Conservation (phyloP, 805 yeast species). For the Zygoascus bituminiphila region DNA sequence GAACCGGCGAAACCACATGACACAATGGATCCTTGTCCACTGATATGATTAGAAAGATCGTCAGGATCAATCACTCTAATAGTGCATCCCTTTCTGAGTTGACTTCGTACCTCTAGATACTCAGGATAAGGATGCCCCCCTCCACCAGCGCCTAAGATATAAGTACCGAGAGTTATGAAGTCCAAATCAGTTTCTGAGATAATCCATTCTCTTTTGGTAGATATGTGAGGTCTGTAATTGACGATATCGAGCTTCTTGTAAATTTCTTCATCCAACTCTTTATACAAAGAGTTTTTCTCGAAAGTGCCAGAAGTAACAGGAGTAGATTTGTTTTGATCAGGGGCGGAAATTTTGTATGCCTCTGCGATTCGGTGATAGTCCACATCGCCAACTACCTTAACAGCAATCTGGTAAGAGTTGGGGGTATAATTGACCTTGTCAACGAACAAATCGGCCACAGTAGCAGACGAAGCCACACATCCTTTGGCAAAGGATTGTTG, state of each 20-base stretch:
- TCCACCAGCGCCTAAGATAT: slow-evolving; percentile 45
- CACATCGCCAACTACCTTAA: slow-evolving; percentile 35
- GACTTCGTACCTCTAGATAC: slow-evolving; percentile 29
- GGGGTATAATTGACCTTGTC: slow-evolving; percentile 30
- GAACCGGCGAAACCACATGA: slow-evolving; percentile 38
- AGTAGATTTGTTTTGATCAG: background rate
- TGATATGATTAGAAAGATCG: slow-evolving; percentile 23
- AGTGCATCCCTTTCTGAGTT: slow-evolving; percentile 30
- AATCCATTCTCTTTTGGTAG: slow-evolving; percentile 30
- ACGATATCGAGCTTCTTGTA: slow-evolving; percentile 1
- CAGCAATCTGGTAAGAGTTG: slow-evolving; percentile 14
- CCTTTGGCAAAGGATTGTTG: slow-evolving; percentile 23
- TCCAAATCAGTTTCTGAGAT: slow-evolving; percentile 36
- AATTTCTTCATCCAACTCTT: background rate
- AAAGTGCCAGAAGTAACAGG: background rate
- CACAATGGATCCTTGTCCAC: slow-evolving; percentile 23
- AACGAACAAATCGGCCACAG: slow-evolving; percentile 24
- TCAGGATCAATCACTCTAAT: slow-evolving; percentile 32
- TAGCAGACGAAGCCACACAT: slow-evolving; percentile 21
- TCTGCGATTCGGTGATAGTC: slow-evolving; percentile 26
- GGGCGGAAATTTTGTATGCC: background rate
- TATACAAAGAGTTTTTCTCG: background rate
- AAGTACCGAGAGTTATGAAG: slow-evolving; percentile 37
- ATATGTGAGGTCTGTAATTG: slow-evolving; percentile 24
- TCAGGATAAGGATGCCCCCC: slow-evolving; percentile 42